These are phyloP conservation scores for Cutaneotrichosporon spelunceum DNA, from an alignment of 1,284 basidiomycete genomes.

Conservation along the genomic window DNA sequence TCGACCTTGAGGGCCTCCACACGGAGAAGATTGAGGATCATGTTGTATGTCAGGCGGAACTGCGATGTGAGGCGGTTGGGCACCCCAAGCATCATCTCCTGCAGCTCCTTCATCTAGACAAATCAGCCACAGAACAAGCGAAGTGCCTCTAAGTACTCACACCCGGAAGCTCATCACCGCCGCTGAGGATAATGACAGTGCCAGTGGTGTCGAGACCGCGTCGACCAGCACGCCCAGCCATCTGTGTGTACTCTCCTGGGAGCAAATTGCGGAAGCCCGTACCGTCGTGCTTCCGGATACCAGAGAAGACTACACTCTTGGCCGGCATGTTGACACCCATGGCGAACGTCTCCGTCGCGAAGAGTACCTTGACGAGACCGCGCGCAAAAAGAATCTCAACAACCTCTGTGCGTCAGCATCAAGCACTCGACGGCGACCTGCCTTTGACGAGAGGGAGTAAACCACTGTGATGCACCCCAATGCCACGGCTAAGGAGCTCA, in stretches of 20 bases:
- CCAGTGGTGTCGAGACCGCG: conserved; percentile 96
- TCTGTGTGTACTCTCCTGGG: conserved; percentile 85
- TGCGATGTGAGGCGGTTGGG: conserved; percentile 93
- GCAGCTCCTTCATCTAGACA: conserved; percentile 65
- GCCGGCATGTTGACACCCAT: conserved; percentile 99
- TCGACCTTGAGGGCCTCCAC: conserved; percentile 96
- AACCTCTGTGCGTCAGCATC: conserved; percentile 77
- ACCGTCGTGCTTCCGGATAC: conserved; percentile 94
- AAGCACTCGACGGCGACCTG: conserved; percentile 40
- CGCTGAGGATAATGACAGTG: conserved; percentile 86
- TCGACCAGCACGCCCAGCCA: conserved; percentile 97
- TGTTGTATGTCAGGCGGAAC: conserved; percentile 97
- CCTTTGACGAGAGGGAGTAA: conserved; percentile 94
- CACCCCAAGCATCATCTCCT: conserved; percentile 87
- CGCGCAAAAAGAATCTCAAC: conserved; percentile 95
- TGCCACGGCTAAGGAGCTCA: conserved; percentile 83
- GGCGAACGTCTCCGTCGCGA: conserved; percentile 98
- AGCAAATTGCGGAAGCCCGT: conserved; percentile 86
- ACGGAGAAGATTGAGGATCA: conserved; percentile 95
- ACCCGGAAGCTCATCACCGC: conserved; percentile 77
- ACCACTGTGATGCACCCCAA: conserved; percentile 97
- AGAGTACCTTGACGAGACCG: conserved; percentile 93
- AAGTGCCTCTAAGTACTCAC: conserved; percentile 53
- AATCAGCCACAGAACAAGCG: conserved; percentile 2
- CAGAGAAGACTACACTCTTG: conserved; percentile 93